These are phyloP conservation scores for Saccharomyces hybrid DNA, from an alignment of 1,139 yeast genomes.

Conservation along the genomic window DNA sequence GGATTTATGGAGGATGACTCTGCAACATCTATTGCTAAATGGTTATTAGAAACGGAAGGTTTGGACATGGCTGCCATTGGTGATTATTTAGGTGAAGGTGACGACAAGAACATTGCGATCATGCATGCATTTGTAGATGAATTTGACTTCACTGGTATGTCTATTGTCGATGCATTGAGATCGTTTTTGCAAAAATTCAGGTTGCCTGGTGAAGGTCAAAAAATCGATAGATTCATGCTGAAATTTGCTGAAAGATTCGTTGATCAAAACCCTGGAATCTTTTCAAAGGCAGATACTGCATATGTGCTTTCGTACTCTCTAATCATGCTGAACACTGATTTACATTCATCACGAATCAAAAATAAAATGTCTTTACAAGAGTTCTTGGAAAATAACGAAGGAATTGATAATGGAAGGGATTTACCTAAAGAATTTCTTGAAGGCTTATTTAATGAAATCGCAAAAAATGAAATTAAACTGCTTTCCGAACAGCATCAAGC, in stretches of 20 bases:
- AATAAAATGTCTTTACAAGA: slow-evolving; percentile 83
- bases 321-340: slow-evolving; percentile 88
- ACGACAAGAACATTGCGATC: slow-evolving; percentile 63
- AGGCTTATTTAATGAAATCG: slow-evolving; percentile 69
- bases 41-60: slow-evolving; percentile 69
- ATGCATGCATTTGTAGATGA: slow-evolving; percentile 93
- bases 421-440: slow-evolving; percentile 67
- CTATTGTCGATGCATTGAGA: slow-evolving; percentile 83
- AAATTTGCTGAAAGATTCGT: slow-evolving; percentile 92
- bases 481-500: slow-evolving; percentile 95
- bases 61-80: slow-evolving; percentile 82
- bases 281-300: slow-evolving; percentile 91
- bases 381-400: slow-evolving; percentile 76
- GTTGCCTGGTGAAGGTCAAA: slow-evolving; percentile 97
- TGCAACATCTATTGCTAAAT: slow-evolving; percentile 65
- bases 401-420: slow-evolving; percentile 90
- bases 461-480: slow-evolving; percentile 74
- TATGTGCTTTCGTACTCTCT: slow-evolving; percentile 90
- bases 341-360: slow-evolving; percentile 81
- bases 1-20: slow-evolving; percentile 56
- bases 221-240: slow-evolving; percentile 92
- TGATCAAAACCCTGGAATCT: slow-evolving; percentile 76
- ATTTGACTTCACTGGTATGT: slow-evolving; percentile 63
- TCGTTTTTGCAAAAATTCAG: slow-evolving; percentile 79
- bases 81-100: slow-evolving; percentile 88